These are phyloP conservation scores for Nemania abortiva DNA, from an alignment of 2,329 filamentous ascomycete species.

Conservation along the genomic window DNA sequence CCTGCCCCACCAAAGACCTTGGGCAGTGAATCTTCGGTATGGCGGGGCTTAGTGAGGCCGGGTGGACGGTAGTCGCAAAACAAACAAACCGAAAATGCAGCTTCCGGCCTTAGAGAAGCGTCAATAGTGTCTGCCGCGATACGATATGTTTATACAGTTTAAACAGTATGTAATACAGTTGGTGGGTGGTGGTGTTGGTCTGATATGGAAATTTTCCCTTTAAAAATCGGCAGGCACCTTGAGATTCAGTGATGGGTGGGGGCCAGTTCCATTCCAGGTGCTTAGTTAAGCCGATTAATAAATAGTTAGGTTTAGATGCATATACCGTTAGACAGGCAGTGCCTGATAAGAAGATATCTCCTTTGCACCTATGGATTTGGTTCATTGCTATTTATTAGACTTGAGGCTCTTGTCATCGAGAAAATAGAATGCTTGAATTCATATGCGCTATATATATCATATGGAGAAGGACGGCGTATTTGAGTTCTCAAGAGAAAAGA, in stretches of 20 bases:
- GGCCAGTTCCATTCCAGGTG: neutral
- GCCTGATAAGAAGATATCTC: too few species aligned
- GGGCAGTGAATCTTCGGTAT: conserved; percentile 28
- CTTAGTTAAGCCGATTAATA: neutral
- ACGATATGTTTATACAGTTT: neutral
- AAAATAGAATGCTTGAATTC: neutral
- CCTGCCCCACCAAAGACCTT: conserved; percentile 34
- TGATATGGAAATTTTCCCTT: neutral
- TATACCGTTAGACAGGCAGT: neutral
- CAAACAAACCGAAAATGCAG: neutral
- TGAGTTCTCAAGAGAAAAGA: neutral
- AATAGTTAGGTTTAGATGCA: neutral
- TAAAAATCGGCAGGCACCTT: neutral
- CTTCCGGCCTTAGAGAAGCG: neutral
- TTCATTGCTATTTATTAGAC: too few species aligned
- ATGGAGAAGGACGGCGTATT: neutral
- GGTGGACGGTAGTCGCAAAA: neutral
- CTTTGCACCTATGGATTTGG: too few species aligned
- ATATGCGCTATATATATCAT: neutral
- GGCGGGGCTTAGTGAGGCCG: conserved; percentile 28
- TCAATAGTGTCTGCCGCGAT: neutral
- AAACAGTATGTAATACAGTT: neutral
- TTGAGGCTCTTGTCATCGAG: neutral
- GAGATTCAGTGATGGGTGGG: neutral
- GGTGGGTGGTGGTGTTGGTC: neutral